Conservation (phyloP, 331 rosid species). For the Dryas integrifolia region DNA sequence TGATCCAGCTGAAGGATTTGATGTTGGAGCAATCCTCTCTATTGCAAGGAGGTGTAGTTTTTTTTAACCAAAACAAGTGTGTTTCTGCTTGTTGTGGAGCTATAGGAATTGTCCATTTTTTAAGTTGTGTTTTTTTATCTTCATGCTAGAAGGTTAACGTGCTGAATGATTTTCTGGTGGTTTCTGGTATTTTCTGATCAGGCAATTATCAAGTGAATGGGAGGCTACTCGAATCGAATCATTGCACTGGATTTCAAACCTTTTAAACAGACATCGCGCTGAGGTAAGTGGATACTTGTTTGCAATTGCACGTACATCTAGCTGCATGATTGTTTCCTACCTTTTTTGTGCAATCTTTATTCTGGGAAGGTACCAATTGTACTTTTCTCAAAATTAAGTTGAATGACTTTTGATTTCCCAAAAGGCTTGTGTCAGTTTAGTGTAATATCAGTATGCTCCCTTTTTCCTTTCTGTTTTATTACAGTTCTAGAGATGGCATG, state of each 20-base stretch:
- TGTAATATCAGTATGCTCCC: constrained; percentile 5
- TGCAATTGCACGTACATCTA: background rate
- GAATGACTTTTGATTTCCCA: background rate
- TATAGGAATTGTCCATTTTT: constrained; percentile 26
- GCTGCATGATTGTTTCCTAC: constrained; percentile 8
- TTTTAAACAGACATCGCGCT: constrained; percentile 67
- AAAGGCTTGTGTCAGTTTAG: constrained; percentile 5
- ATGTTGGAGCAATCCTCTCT: constrained; percentile 78
- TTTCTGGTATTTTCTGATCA: constrained; percentile 48
- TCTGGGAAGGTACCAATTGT: background rate
- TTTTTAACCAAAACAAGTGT: constrained; percentile 21
- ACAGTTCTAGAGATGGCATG: background rate
- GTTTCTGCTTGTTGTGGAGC: constrained; percentile 20
- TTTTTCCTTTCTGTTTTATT: background rate
- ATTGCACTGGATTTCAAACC: constrained; percentile 90
- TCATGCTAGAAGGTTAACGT: background rate
- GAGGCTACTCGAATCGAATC: constrained; percentile 98
- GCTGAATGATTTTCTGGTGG: constrained; percentile 26
- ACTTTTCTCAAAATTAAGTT: background rate
- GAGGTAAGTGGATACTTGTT: constrained; percentile 52
- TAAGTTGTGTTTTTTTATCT: background rate
- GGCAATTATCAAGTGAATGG: constrained; percentile 86
- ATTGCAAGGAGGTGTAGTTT: constrained; percentile 77
- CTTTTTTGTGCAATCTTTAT: background rate
- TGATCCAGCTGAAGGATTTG: constrained; percentile 82